Percentiles rank a stretch among this genome's conserved stretches.
These are phyloP conservation scores for Candida tetrigidarum DNA, from an alignment of 1,139 yeast species.

Conservation along the genomic window DNA sequence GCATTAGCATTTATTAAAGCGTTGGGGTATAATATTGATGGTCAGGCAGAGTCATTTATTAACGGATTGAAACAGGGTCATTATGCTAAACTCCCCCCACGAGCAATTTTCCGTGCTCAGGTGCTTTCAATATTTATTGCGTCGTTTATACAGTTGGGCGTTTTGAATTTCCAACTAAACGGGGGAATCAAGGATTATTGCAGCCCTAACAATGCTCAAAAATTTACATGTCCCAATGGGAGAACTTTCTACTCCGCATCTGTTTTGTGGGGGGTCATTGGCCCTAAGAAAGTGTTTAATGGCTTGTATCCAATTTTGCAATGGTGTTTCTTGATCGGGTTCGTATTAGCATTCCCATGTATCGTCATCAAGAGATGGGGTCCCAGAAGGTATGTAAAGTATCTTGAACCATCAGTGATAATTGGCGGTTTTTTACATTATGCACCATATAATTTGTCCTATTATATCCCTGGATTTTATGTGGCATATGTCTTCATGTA, in stretches of 20 bases:
- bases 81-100: slow-evolving; percentile 62
- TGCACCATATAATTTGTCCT: slow-evolving; percentile 55
- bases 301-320: slow-evolving; percentile 51
- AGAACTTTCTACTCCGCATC: slow-evolving; percentile 57
- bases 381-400: slow-evolving; percentile 28
- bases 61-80: slow-evolving; percentile 61
- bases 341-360: slow-evolving; percentile 46
- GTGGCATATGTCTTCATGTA: slow-evolving; percentile 48
- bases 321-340: slow-evolving; percentile 61
- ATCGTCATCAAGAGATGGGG: slow-evolving; percentile 43
- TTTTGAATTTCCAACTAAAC: slow-evolving; percentile 55
- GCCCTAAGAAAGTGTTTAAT: slow-evolving; percentile 60
- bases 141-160: slow-evolving; percentile 55
- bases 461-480: slow-evolving; percentile 46
- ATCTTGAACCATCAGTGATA: slow-evolving; percentile 48
- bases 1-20: slow-evolving; percentile 63
- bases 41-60: slow-evolving; percentile 58
- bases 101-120: slow-evolving; percentile 64
- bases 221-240: slow-evolving; percentile 56
- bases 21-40: slow-evolving; percentile 58
- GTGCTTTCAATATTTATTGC: slow-evolving; percentile 46
- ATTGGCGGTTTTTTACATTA: slow-evolving; percentile 44
- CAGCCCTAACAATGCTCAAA: slow-evolving; percentile 41
- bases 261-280: slow-evolving; percentile 70
- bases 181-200: slow-evolving; percentile 52